Base-by-base conservation (phyloP, 164 flowering plant genomes). In the Magnolia kwangsiensis region DNA sequence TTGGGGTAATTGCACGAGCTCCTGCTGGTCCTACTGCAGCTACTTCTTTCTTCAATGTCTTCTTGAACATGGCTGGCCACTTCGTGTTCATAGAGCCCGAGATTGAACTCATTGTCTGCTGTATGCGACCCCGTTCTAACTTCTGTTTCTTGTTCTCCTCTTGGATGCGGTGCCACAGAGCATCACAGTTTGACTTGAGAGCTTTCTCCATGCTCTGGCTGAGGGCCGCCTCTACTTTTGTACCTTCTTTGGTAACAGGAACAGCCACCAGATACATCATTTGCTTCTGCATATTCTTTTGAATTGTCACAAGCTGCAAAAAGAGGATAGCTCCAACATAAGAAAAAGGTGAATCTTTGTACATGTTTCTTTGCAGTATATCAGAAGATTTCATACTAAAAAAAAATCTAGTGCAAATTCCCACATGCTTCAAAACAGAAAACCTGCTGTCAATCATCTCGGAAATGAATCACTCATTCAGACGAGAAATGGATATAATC, bases 231-330 rank as follows among this genome's bases (percentile, higher is more conserved):
- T 96, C 99, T 19, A 93, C 75, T 80, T 96, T 89, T 86, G 78
- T 94, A 16, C 96, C 91, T 85, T 96, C 99, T 88, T 90, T 93
- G 16, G 86, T 83, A 50, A 92, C 86, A 69, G 97, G 90, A 10
- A 74, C 86, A 61, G 89, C 81, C 79, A 89, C 83, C 73, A 80
- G 72, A 63, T 71, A 68, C 23, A 85, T 50, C 82, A 90, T 83
- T 79, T 92, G 97, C 82, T 91, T 96, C 78, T 89, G 96, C 88
- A 88, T 82, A 73, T 96, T 98, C 79, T 89, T 94, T 73, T 90
- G 98, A 86, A 84, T 81, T 37, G 78, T 66, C 74, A 89, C 24
- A 51, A 92, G 73, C 99, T 96, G 91, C 85, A 84, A 72, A 37
- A 5, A 37, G 45, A 37, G 45, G 45, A 37, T 19, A 13, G 4